phyloP scores from a whole-genome alignment of 495 filamentous ascomycete species.

The Aspergillus wentii region DNA sequence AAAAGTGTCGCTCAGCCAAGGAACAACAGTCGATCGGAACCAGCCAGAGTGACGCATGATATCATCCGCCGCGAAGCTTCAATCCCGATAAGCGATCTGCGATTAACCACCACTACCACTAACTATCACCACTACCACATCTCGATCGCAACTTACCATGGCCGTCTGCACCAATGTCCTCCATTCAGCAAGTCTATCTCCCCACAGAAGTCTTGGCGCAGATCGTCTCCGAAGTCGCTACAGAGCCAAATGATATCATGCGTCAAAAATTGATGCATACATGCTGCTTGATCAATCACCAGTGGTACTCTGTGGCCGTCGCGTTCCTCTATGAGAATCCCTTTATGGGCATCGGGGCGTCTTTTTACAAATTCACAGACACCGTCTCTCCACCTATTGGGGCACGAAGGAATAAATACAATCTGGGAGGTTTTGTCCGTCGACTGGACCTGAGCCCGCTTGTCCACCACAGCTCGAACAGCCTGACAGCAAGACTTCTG shows the following conservation, averaged over 20 bases:
- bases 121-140: constrained; percentile 7
- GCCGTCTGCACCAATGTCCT: no score
- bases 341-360: constrained; percentile 38
- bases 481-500: constrained; percentile 59
- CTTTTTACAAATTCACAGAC: constrained; percentile 55
- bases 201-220: constrained; percentile 52
- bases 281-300: constrained; percentile 53
- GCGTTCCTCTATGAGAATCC: constrained; percentile 53
- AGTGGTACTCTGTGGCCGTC: constrained; percentile 60
- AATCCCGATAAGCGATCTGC: no score
- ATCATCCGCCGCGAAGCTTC: constrained; percentile 2
- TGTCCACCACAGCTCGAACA: constrained; percentile 62
- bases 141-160: constrained; percentile 5
- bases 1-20: constrained; percentile 75
- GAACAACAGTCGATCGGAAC: no score
- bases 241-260: constrained; percentile 6
- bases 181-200: constrained; percentile 20
- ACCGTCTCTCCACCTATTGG: constrained; percentile 60
- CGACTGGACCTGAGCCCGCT: constrained; percentile 53
- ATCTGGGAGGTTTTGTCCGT: constrained; percentile 52
- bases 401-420: constrained; percentile 46
- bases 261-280: constrained; percentile 44
- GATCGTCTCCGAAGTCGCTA: constrained; percentile 30
- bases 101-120: no score
- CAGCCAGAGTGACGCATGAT: no score